Evolutionary conservation across 306 rosid species (phyloP), one percentile per base, ranked within the genome.

Genomic region (Lathyrus sativus): DNA sequence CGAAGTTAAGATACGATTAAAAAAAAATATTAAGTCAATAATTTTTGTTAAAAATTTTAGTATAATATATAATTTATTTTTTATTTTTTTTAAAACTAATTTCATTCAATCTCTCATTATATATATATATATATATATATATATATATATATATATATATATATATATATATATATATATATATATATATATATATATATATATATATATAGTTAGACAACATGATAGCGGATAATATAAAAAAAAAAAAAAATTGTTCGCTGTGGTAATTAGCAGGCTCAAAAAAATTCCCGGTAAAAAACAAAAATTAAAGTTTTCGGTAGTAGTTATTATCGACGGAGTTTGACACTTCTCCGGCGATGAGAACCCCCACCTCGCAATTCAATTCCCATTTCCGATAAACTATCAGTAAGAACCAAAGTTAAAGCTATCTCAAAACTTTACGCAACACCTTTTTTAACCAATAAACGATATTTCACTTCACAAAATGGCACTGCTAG

Each of bases 401-500:
- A 46, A 33, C 38, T 6, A 33, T 33, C 8, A 33, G 38, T 33
- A 5, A 5, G 7, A 33, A 33, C 38, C 8, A 33, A 33, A 33
- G 38, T 33, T 33, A 6, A 33, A 35, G 39, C 39, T 35, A 35
- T 35, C 39, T 35, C 39, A 35, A 8, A 49, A 15, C 7, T 10
- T 0, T 0, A 19, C 22, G 7, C 33, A 56, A 58, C 44, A 15
- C 28, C n/a, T n/a, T 3, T 59, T 22, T 14, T 33, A 31, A 9
- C 43, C 38, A 54, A 4, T 28, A 3, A 63, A 19, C 62, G 4
- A 51, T n/a, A 26, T 38, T 58, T 48, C 33, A 3, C 38, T 41
- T 41, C 11, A 29, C 35, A 53, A 31, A 45, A 70, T 67, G 62
- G 10, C 77, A 77, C 85, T 83, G 88, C 73, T 56, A n/a, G 70